Base-by-base conservation (phyloP, 768 basidiomycete species). In the Naematelia encephala region DNA sequence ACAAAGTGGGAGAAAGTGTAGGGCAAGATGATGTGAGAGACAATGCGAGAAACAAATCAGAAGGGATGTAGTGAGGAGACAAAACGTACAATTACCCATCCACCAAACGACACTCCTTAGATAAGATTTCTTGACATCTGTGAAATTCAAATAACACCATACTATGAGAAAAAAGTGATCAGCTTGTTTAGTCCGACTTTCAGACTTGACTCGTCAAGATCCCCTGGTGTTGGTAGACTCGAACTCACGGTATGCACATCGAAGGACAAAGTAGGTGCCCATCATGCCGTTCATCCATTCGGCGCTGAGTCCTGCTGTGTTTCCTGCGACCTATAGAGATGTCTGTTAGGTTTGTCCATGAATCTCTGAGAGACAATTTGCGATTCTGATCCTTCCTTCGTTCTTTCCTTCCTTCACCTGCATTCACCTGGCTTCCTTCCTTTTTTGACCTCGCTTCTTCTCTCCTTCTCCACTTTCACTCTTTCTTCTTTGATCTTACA, bases 281-380 rank as follows among this genome's bases (percentile, higher is more conserved):
- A 63, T 57, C 57, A 70, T 59, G 16, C 42, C 57, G 59, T 67
- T 72, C 68, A 72, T 69, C 39, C 51, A 72, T 13, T 47, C 42
- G 0, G 63, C 26, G 11, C 61, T 48, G 11, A 72, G 51, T 12
- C 68, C 70, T 0, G 60, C 61, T 4, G 45, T 48, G 47, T 72
- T 72, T 3, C 70, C 70, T 4, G 68, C 70, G 44, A 72, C 52
- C 69, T 71, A n/a, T n/a, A n/a, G n/a, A n/a, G 21, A 13, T 39
- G 34, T 8, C 34, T 39, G 34, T 39, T 8, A 39, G 34, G 8
- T 8, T 39, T 8, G 34, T 22, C 22, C 13, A 11, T 11, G 47
- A 12, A n/a, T n/a, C n/a, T n/a, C n/a, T n/a, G n/a, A n/a, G n/a
- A n/a, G n/a, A n/a, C n/a, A n/a, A n/a, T n/a, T n/a, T n/a, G n/a